Percentiles rank a stretch among this genome's conserved stretches.
Conservation (phyloP, 176 grass and related monocot genomes). For the Saccharum officinarum region DNA sequence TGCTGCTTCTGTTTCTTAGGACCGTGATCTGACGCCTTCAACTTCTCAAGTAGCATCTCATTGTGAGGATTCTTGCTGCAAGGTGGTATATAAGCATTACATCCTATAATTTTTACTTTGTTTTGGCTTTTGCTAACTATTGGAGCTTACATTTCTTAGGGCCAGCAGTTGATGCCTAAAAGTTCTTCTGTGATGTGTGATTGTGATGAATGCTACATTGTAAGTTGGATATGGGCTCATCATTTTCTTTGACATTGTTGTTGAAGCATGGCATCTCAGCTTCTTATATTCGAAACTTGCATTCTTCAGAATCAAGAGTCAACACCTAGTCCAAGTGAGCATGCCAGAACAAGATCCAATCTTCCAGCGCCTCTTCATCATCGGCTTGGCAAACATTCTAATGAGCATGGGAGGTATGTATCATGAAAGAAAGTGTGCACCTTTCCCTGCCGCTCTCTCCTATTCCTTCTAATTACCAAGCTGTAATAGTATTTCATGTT, state of each 20-base stretch:
- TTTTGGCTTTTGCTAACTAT: slow-evolving; percentile 26
- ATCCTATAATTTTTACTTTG: slow-evolving; percentile 9
- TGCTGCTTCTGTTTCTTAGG: slow-evolving; percentile 17
- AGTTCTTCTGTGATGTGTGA: slow-evolving; percentile 41
- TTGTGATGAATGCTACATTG: slow-evolving; percentile 42
- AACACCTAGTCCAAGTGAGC: slow-evolving; percentile 35
- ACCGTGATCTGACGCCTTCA: slow-evolving; percentile 36
- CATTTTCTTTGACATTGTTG: not conserved
- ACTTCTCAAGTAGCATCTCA: slow-evolving; percentile 52
- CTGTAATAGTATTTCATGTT: not conserved
- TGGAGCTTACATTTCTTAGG: slow-evolving; percentile 43
- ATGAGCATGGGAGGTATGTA: slow-evolving; percentile 44
- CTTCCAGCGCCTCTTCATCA: slow-evolving; percentile 22
- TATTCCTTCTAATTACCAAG: not conserved
- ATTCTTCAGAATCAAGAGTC: slow-evolving; percentile 44
- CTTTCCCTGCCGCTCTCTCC: not conserved
- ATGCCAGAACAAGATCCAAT: slow-evolving; percentile 35
- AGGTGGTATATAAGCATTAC: slow-evolving; percentile 10
- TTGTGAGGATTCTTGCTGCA: slow-evolving; percentile 29
- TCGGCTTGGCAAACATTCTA: slow-evolving; percentile 21
- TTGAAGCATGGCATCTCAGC: not conserved
- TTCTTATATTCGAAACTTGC: slow-evolving; percentile 15
- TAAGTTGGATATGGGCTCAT: slow-evolving; percentile 18
- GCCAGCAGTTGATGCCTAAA: slow-evolving; percentile 29
- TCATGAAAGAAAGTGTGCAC: not conserved